A percentile compares a stretch with the other conserved stretches of the same genome.
These are phyloP conservation scores for Xylariaceae sp. DNA, from an alignment of 2,329 filamentous ascomycete species.

Conservation along the genomic window DNA sequence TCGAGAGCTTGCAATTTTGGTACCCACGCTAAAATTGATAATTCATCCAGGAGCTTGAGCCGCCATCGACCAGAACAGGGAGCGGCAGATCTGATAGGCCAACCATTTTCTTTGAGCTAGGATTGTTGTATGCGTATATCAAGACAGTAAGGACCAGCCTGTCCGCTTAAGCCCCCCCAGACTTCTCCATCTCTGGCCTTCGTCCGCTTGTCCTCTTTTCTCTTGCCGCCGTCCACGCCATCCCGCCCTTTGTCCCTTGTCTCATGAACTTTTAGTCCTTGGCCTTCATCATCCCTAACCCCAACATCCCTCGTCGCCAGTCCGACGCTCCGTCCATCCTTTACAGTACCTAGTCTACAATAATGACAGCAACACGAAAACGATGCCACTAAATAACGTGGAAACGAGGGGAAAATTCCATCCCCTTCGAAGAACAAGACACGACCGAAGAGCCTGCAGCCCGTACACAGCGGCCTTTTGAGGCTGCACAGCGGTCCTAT, in stretches of 20 bases:
- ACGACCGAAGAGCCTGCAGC: background rate
- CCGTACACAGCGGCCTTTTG: background rate
- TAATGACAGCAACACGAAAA: background rate
- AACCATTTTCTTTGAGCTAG: slow-evolving; percentile 25
- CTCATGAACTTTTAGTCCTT: background rate
- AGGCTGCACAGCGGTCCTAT: background rate
- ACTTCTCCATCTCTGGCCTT: slow-evolving; percentile 2
- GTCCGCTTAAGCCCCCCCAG: slow-evolving; percentile 5
- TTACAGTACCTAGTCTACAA: slow-evolving; percentile 4
- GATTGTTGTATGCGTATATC: slow-evolving; percentile 9
- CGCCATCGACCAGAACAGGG: slow-evolving; percentile 28
- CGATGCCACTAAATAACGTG: background rate
- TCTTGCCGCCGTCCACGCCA: background rate
- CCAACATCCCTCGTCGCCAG: background rate
- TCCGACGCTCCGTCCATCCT: background rate
- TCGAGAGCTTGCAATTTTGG: slow-evolving; percentile 28
- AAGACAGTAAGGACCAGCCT: slow-evolving; percentile 7
- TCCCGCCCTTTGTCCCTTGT: too few relatives aligned
- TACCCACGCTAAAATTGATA: slow-evolving; percentile 34
- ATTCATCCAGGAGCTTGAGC: slow-evolving; percentile 30
- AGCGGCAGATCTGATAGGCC: slow-evolving; percentile 31
- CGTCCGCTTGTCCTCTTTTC: background rate
- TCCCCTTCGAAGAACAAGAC: background rate
- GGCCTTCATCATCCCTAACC: slow-evolving; percentile 4
- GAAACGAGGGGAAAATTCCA: background rate